A percentile compares a stretch with the other conserved stretches of the same genome.
Evolutionary conservation across 108 stramenopile genomes (phyloP).

Genomic region (Nitzschia putrida): DNA sequence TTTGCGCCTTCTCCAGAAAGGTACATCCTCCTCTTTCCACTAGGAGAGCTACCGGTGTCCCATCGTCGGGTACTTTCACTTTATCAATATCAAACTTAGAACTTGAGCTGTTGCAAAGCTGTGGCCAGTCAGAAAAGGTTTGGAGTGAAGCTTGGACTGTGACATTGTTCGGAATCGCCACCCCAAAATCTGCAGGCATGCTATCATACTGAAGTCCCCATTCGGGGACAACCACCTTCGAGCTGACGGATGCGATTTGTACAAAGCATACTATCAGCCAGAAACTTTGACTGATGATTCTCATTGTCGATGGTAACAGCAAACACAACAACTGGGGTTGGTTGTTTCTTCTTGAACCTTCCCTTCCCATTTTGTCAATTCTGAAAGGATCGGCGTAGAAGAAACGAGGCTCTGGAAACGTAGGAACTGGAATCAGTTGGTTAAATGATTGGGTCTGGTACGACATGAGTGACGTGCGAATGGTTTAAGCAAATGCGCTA

Average conservation of each 20-base stretch:
- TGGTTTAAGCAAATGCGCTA: too few species aligned
- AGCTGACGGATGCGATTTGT: not conserved
- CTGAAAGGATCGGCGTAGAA: too few species aligned
- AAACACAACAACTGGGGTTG: too few species aligned
- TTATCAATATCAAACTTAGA: not conserved
- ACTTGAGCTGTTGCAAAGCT: not conserved
- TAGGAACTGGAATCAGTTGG: too few species aligned
- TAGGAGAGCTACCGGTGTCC: conserved; percentile 48
- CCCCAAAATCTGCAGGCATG: conserved; percentile 25
- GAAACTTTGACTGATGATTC: too few species aligned
- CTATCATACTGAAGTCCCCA: conserved; percentile 20
- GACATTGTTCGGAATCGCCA: not conserved
- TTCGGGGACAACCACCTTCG: conserved; percentile 18
- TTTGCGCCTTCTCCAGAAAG: conserved; percentile 61
- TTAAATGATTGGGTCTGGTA: too few species aligned
- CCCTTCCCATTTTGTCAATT: too few species aligned
- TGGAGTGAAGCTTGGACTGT: conserved; percentile 11
- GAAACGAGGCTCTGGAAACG: too few species aligned
- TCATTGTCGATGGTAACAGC: too few species aligned
- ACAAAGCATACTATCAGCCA: not conserved
- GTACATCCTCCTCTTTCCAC: conserved; percentile 59
- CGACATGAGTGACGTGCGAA: too few species aligned
- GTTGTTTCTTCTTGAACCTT: too few species aligned
- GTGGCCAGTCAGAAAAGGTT: conserved; percentile 1
- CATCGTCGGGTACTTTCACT: conserved; percentile 17